phyloP scores from a whole-genome alignment of 129 eudicot species.

The Lactuca saligna region DNA sequence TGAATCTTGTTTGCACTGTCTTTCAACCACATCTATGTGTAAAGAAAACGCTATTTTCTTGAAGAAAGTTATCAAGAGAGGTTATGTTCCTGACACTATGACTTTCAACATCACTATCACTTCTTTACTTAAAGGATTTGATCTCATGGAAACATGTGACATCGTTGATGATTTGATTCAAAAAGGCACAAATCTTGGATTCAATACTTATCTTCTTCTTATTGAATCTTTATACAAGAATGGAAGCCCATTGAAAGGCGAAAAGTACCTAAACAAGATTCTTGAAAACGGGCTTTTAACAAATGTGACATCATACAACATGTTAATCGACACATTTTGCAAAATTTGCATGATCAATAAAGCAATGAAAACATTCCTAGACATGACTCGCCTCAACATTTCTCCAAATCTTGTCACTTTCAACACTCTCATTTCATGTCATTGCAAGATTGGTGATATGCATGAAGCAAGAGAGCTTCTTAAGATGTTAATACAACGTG shows the following conservation, averaged over 20 bases:
- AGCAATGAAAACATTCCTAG: conserved; percentile 54
- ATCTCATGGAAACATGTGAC: conserved; percentile 61
- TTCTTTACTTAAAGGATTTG: conserved; percentile 69
- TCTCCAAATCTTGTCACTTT: conserved; percentile 78
- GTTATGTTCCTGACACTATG: conserved; percentile 60
- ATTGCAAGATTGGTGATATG: conserved; percentile 62
- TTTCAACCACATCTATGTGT: conserved; percentile 47
- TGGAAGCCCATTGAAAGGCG: conserved; percentile 44
- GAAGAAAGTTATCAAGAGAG: conserved; percentile 46
- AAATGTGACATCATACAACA: conserved; percentile 67
- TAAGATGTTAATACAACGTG: conserved; percentile 52
- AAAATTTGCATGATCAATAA: conserved; percentile 62
- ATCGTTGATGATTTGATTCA: conserved; percentile 48
- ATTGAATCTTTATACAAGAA: conserved; percentile 56
- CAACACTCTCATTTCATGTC: conserved; percentile 68
- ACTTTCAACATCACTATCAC: conserved; percentile 49
- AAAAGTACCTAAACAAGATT: conserved; percentile 51
- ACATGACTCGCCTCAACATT: conserved; percentile 54
- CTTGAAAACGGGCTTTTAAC: conserved; percentile 44
- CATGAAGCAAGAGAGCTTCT: conserved; percentile 57
- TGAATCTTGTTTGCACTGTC: conserved; percentile 53
- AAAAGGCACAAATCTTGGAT: conserved; percentile 51
- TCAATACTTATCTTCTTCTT: conserved; percentile 60
- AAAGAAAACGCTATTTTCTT: conserved; percentile 55
- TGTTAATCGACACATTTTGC: conserved; percentile 75